Conservation (phyloP, 306 rosid genomes). For the Styphnolobium japonicum region DNA sequence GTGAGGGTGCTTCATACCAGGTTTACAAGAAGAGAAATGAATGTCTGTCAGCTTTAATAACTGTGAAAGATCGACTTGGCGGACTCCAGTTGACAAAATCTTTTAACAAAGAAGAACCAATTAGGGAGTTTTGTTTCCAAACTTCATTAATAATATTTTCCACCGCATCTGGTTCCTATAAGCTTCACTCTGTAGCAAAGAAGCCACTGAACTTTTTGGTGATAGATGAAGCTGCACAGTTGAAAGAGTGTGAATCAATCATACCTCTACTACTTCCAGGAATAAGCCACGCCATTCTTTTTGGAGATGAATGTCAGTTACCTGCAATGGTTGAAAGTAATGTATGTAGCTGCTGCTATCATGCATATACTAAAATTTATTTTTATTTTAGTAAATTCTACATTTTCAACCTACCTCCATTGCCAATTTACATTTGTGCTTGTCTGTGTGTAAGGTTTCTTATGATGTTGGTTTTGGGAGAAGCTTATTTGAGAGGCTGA, state of each 20-base stretch:
- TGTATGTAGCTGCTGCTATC: slow-evolving; percentile 28
- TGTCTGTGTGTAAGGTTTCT: slow-evolving; percentile 41
- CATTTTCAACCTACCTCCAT: neutral
- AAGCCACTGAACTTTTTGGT: slow-evolving; percentile 48
- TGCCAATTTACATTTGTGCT: neutral
- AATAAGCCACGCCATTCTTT: slow-evolving; percentile 53
- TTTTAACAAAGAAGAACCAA: neutral
- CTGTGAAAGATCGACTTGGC: slow-evolving; percentile 32
- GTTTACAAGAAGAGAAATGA: slow-evolving; percentile 28
- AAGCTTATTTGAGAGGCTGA: slow-evolving; percentile 68
- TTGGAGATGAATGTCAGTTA: slow-evolving; percentile 70
- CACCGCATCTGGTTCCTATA: slow-evolving; percentile 58
- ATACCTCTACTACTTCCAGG: slow-evolving; percentile 48
- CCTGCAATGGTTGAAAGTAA: slow-evolving; percentile 57
- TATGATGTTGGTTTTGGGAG: slow-evolving; percentile 58
- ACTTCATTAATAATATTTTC: slow-evolving; percentile 55
- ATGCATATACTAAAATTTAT: neutral
- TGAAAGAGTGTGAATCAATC: slow-evolving; percentile 66
- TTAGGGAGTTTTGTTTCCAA: slow-evolving; percentile 48
- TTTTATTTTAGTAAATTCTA: neutral
- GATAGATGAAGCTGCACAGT: slow-evolving; percentile 74
- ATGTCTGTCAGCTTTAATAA: slow-evolving; percentile 36
- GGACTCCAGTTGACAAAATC: slow-evolving; percentile 23
- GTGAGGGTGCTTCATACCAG: neutral
- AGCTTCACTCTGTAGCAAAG: slow-evolving; percentile 35